Base-by-base conservation (phyloP, 1,284 basidiomycete genomes). In the Ceratobasidium sp. region DNA sequence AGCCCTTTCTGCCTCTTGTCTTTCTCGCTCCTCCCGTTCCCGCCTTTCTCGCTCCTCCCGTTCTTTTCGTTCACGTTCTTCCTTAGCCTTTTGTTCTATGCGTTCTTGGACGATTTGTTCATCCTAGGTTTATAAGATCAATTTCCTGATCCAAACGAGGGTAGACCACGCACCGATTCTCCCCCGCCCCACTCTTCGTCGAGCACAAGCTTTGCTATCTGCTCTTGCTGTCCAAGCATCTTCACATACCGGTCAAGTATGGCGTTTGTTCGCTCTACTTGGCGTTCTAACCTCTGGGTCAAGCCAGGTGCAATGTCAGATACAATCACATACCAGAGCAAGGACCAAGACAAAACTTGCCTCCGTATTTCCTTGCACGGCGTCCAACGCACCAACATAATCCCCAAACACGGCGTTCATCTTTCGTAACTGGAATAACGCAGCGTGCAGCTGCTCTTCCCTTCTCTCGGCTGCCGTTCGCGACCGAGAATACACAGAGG, bases 131-230 rank as follows among this genome's bases (percentile, higher is more conserved):
- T 6, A 25, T 44, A 60, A 23, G 25, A 8, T 33, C 21, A 48
- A n/a, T 28, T 42, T 33, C 16, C 18, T 33, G 14, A 18, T 3
- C 38, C 42, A n/a, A 36, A 18, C 6, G 6, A 14, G 2, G 7
- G 8, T 23, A 16, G 40, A 23, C 11, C 11, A 70, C 76, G 49
- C 49, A 76, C 76, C n/a, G 75, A 75, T 62, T 74, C 72, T 16
- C 75, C 76, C 30, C 76, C 76, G 33, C 74, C 62, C 76, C 76
- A 76, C 23, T 73, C 72, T 60, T 74, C 69, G 48, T 76, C 72
- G 8, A 76, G 54, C n/a, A 76, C 59, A 23, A 76, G 72, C 36
- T 73, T 69, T 48, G 74, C 54, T 28, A 72, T 75, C 38, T 76
- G 76, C 38, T 76, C 75, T 46, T 75, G 73, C 53, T 76, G 76